Evolutionary conservation across 805 yeast species (phyloP).

Genomic region (Hermanozyma aechmeae): DNA sequence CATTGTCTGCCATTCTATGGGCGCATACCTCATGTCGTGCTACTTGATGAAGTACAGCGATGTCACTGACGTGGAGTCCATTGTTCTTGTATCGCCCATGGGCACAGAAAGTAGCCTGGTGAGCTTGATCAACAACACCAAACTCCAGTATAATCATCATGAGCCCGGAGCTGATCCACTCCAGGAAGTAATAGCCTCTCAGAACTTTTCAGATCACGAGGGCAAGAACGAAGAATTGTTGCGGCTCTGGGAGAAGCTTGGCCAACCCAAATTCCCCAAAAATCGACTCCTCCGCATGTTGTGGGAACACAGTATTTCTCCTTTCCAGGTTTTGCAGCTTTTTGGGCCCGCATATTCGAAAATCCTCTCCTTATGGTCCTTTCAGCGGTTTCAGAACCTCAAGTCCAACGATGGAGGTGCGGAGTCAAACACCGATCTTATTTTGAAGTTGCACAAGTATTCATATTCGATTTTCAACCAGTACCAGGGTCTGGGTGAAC

Average conservation of each 20-base stretch:
- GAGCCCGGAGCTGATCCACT: constrained; percentile 27
- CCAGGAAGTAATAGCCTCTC: constrained; percentile 17
- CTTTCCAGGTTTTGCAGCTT: constrained; percentile 28
- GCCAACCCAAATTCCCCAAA: constrained; percentile 29
- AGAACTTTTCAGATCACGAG: constrained; percentile 10
- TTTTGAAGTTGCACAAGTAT: constrained; percentile 29
- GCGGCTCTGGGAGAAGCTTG: constrained; percentile 22
- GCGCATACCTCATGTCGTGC: constrained; percentile 31
- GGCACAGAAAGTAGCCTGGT: constrained; percentile 30
- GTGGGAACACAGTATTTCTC: constrained; percentile 31
- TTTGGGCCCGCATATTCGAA: constrained; percentile 33
- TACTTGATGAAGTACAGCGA: constrained; percentile 30
- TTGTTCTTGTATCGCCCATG: constrained; percentile 31
- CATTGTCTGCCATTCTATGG: constrained; percentile 34
- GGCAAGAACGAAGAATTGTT: constrained; percentile 9
- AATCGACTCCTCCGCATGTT: constrained; percentile 18
- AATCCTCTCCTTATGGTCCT: constrained; percentile 33
- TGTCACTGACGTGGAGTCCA: constrained; percentile 11
- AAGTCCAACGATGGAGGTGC: constrained; percentile 7
- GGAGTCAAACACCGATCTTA: constrained; percentile 8
- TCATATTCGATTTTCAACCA: constrained; percentile 34
- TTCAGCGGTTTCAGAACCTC: constrained; percentile 25
- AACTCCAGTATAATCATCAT: constrained; percentile 25
- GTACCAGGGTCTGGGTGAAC: constrained; percentile 34
- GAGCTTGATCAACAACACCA: constrained; percentile 23